phyloP scores from a whole-genome alignment of 805 yeast genomes.

The Starmerella etchellsii region DNA sequence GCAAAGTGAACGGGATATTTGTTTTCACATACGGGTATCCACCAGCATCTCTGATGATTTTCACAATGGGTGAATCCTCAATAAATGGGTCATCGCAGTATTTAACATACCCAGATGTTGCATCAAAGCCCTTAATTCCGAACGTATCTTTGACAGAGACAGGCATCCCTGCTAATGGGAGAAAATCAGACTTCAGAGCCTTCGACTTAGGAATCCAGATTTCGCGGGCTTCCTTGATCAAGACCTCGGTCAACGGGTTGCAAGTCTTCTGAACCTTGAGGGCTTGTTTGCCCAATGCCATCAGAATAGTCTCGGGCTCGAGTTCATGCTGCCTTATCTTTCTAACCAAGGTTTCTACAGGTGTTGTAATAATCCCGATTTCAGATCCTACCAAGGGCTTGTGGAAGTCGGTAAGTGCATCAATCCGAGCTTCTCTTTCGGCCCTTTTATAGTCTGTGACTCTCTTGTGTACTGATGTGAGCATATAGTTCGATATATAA shows the following conservation, averaged over 20 bases:
- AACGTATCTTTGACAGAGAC: constrained; percentile 49
- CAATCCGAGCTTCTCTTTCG: constrained; percentile 27
- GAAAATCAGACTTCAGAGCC: constrained; percentile 29
- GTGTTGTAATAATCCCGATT: constrained; percentile 28
- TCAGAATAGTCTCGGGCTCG: constrained; percentile 39
- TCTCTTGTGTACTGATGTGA: background rate
- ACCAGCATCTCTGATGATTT: constrained; percentile 38
- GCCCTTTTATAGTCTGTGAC: constrained; percentile 21
- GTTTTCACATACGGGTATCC: constrained; percentile 46
- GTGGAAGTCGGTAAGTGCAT: constrained; percentile 28
- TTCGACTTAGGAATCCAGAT: constrained; percentile 44
- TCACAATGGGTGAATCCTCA: constrained; percentile 32
- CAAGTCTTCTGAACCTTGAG: constrained; percentile 47
- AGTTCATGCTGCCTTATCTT: constrained; percentile 37
- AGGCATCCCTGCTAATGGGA: constrained; percentile 50
- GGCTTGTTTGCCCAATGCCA: constrained; percentile 54
- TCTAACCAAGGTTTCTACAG: constrained; percentile 32
- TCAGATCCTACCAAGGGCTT: constrained; percentile 28
- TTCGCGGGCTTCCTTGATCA: constrained; percentile 47
- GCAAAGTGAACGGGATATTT: constrained; percentile 42
- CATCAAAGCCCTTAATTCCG: constrained; percentile 37
- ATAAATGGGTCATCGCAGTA: constrained; percentile 32
- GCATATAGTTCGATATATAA: too few relatives aligned
- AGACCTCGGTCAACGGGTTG: constrained; percentile 45
- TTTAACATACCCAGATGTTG: constrained; percentile 39